Evolutionary conservation across 2,329 filamentous ascomycete species (phyloP).

Genomic region (Ophiocordyceps camponoti-leonardi): DNA sequence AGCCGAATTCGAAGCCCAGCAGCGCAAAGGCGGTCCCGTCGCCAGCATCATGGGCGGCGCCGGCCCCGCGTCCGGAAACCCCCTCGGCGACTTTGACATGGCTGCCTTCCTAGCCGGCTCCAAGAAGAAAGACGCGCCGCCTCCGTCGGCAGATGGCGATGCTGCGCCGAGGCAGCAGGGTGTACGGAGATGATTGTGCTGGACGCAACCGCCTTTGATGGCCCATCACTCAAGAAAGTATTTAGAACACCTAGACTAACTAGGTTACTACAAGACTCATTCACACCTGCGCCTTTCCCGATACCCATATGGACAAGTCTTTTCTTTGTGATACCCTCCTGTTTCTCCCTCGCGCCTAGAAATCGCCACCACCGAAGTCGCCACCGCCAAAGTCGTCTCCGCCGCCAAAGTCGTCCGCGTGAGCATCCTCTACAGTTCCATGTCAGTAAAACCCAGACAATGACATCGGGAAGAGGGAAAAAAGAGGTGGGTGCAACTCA

Average conservation of each 20-base stretch:
- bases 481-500: constrained; percentile 10
- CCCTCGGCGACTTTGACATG: constrained; percentile 42
- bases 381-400: constrained; percentile 12
- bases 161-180: constrained; percentile 21
- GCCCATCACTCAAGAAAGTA: too few relatives aligned
- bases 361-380: constrained; percentile 6
- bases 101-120: constrained; percentile 45
- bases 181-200: constrained; percentile 14
- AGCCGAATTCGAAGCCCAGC: constrained; percentile 81
- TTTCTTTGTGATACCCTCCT: neutral
- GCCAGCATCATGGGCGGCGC: constrained; percentile 30
- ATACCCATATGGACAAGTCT: neutral
- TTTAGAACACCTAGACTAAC: too few relatives aligned
- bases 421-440: constrained; percentile 10
- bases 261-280: too few relatives aligned
- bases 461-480: neutral
- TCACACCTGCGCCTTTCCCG: too few relatives aligned
- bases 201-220: too few relatives aligned
- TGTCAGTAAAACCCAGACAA: constrained; percentile 4
- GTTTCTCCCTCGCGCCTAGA: constrained; percentile 1
- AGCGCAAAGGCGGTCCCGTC: constrained; percentile 52
- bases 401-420: constrained; percentile 12
- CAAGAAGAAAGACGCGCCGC: constrained; percentile 20
- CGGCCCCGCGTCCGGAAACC: constrained; percentile 16
- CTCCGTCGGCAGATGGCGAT: constrained; percentile 6